phyloP scores from a whole-genome alignment of 2,329 filamentous ascomycete species.

The Colletotrichum chlorophyti region DNA sequence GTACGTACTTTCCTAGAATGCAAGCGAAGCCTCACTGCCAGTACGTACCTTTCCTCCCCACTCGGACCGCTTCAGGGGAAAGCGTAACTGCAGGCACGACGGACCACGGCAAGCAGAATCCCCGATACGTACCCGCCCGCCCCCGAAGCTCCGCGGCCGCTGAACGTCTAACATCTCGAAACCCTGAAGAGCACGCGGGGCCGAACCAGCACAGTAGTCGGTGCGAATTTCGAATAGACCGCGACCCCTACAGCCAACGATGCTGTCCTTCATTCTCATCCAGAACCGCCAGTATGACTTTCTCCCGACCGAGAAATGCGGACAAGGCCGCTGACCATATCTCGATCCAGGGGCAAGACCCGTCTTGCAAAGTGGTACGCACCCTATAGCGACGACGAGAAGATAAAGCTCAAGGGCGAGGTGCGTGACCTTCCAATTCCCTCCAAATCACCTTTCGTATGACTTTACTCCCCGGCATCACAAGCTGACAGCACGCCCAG shows the following conservation, averaged over 20 bases:
- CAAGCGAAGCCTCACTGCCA: not conserved
- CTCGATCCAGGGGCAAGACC: constrained; percentile 82
- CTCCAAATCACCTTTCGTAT: constrained; percentile 3
- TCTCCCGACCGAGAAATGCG: not conserved
- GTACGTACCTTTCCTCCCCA: not conserved
- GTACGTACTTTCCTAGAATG: not conserved
- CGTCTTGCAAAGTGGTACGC: constrained; percentile 99
- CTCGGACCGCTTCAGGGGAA: constrained; percentile 3
- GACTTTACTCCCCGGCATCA: not conserved
- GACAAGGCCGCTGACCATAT: constrained; percentile 3
- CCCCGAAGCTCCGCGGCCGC: constrained; percentile 20
- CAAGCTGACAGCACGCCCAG: constrained; percentile 47
- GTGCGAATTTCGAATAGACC: constrained; percentile 10
- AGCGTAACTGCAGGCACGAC: not conserved
- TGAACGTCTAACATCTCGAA: constrained; percentile 21
- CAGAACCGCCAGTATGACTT: constrained; percentile 78
- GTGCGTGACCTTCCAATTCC: constrained; percentile 51
- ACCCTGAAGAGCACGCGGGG: constrained; percentile 16
- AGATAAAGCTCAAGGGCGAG: constrained; percentile 98
- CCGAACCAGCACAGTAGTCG: not conserved
- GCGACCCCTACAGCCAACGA: no score
- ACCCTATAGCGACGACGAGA: constrained; percentile 97
- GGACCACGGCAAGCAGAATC: not conserved
- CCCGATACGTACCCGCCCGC: constrained; percentile 17
- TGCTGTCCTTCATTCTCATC: constrained; percentile 84